These are phyloP conservation scores for Apophysomyces variabilis DNA, from an alignment of 371 early-diverging fungal genomes.

Conservation along the genomic window DNA sequence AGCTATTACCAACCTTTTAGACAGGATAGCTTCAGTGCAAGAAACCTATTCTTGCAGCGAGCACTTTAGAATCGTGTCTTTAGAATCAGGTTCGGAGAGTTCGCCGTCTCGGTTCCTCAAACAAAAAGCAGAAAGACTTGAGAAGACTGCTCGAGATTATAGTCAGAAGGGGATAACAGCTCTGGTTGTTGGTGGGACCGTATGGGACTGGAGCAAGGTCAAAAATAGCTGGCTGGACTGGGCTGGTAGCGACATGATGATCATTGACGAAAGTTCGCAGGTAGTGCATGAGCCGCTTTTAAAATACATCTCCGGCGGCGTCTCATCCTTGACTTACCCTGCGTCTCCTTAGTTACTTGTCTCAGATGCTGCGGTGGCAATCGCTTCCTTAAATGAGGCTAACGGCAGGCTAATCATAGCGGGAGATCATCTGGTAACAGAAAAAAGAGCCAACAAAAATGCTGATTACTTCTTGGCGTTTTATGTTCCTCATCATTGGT, in stretches of 20 bases:
- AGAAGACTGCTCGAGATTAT: neutral
- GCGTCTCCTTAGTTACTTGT: slow-evolving; percentile 38
- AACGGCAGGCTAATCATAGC: slow-evolving; percentile 56
- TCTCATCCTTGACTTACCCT: neutral
- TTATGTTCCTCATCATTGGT: neutral
- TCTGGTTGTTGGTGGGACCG: slow-evolving; percentile 56
- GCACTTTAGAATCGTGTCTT: slow-evolving; percentile 7
- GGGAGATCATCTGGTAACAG: slow-evolving; percentile 58
- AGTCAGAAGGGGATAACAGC: slow-evolving; percentile 18
- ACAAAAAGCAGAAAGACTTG: slow-evolving; percentile 10
- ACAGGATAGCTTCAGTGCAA: slow-evolving; percentile 39
- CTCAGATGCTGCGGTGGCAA: slow-evolving; percentile 54
- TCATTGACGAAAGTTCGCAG: slow-evolving; percentile 66
- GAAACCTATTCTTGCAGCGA: slow-evolving; percentile 13
- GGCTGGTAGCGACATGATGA: slow-evolving; percentile 51
- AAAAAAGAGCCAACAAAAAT: neutral
- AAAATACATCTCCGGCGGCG: slow-evolving; percentile 6
- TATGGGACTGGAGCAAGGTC: slow-evolving; percentile 58
- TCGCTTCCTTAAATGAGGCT: slow-evolving; percentile 45
- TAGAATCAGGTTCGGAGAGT: neutral
- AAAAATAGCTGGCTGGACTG: slow-evolving; percentile 33
- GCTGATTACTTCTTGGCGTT: neutral
- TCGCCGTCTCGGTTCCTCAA: neutral
- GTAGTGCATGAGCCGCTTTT: slow-evolving; percentile 21
- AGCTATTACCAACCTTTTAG: slow-evolving; percentile 54